Base-by-base conservation (phyloP, 2,329 filamentous ascomycete species). In the Delphinella strobiligena region DNA sequence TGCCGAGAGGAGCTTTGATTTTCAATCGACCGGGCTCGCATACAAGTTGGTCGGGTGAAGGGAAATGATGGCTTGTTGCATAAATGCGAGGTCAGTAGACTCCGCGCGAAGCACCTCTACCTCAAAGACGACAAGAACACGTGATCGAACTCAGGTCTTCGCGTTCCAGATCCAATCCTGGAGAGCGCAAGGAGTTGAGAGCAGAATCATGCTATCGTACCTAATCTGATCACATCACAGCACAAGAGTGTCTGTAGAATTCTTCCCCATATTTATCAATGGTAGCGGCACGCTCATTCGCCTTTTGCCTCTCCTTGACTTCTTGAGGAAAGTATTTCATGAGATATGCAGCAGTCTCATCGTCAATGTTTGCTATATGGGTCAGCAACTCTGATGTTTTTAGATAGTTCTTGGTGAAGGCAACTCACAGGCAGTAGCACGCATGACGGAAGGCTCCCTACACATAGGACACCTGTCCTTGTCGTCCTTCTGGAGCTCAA, bases 301-400 rank as follows among this genome's bases (percentile, higher is more conserved):
- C 75, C 49, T 68, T 67, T 37, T 71, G 66, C 47, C 71, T 64
- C 34, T 66, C 61, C 51, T 68, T 70, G 35, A 74, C 73, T 57
- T 93, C 85, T 39, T 85, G 77, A 1, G 81, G 78, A 48, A 93
- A 93, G 59, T 85, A 87, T 43, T 74, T 76, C 50, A 78, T 75
- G 44, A 93, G 61, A 47, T 82, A 89, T 18, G 69, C 73, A 37
- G 78, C 74, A 16, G 86, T 66, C 4, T 80, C 68, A 16, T 64
- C 61, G 52, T 93, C 85, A 15, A 91, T 69, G 45, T 82, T 80
- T 37, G 76, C 80, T 77, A 34, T 7, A 32, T 5, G 15, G 15
- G n/a, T 14, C 7, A 27, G 12, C 22, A 27, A 7, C 7, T 27
- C 12, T 7, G 22, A 27, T 27, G 12, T 7, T 7, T n/a, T n/a